Evolutionary conservation across 1,284 basidiomycete genomes (phyloP).

Genomic region (Pseudozyma pruni): DNA sequence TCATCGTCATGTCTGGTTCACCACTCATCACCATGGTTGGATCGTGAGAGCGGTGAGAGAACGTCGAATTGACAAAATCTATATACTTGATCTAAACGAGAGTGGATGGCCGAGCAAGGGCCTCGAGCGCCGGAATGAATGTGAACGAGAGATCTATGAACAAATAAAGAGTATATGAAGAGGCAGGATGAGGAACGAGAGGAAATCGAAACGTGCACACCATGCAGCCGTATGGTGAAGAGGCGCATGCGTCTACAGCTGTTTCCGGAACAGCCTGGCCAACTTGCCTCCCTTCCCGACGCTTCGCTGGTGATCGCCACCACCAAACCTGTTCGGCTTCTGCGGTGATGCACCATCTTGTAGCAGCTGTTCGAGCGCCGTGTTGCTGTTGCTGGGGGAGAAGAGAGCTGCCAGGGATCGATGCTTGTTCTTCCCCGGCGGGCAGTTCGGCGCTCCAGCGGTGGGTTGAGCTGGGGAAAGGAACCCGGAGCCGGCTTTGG

Average conservation of each 20-base stretch:
- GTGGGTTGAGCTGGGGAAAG: constrained; percentile 20
- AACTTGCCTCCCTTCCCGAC: constrained; percentile 8
- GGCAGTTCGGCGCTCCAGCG: neutral
- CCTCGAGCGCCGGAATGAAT: too few species aligned
- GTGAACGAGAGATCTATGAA: too few species aligned
- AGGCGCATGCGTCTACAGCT: neutral
- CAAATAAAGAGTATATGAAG: too few species aligned
- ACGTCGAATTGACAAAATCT: neutral
- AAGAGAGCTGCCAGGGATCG: constrained; percentile 27
- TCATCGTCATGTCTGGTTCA: too few species aligned
- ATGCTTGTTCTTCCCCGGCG: constrained; percentile 6
- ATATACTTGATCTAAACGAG: neutral
- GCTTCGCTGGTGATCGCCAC: constrained; percentile 12
- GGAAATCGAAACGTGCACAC: neutral
- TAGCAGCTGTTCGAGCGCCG: constrained; percentile 6
- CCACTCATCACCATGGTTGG: too few species aligned
- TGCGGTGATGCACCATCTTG: constrained; percentile 1
- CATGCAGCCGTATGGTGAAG: neutral
- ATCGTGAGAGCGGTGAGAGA: neutral
- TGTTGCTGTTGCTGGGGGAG: neutral
- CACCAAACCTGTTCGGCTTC: neutral
- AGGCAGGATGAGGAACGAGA: too few species aligned
- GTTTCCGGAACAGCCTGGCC: constrained; percentile 24
- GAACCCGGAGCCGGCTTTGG: constrained; percentile 22
- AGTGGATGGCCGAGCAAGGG: neutral